Base-by-base conservation (phyloP, 2,329 filamentous ascomycete species). In the Ilyonectria robusta region DNA sequence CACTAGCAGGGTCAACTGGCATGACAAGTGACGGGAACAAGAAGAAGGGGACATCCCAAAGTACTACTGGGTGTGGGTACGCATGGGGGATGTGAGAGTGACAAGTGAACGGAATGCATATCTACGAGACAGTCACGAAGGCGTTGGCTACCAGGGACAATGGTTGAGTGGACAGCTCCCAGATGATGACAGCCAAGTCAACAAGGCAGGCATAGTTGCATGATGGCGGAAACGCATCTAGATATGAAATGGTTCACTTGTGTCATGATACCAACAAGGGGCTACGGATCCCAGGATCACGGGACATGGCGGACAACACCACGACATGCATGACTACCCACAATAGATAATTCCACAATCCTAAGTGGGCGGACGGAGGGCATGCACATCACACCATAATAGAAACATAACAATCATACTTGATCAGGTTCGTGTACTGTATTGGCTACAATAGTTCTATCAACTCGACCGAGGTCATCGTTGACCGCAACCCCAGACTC, bases 401-500 rank as follows among this genome's bases (percentile, higher is more conserved):
- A 51, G 26, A 51, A n/a, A 19, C 5, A 10, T 19, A 19, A 29
- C 10, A 26, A 50, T 31, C 47, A 33, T 62, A 56, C 46, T 48
- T 61, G 23, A 55, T 31, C 42, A 44, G 46, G 53, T 40, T 62
- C 59, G 31, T 46, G 53, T 66, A 64, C 46, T 57, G 48, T 62
- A 65, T 55, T 42, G 44, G 35, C 21, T 59, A 59, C 40, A 54
- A 55, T 64, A 62, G 40, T 51, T 66, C 53, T 62, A 66, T 59
- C 59, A 66, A 59, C 46, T 57, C 21, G 29, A 35, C 55, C 51
- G 19, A 55, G 35, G 62, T 40, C 46, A 29, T 46, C 13, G 59
- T 57, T 53, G 35, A 29, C 40, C 44, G 44, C 31, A 47, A 46
- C 29, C 50, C 37, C 62, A 19, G 37, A 46, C 61, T 42, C 47